Evolutionary conservation across 164 flowering plant genomes (phyloP), one percentile per base, ranked within the genome.

Genomic region (Magnolia changhungtana): DNA sequence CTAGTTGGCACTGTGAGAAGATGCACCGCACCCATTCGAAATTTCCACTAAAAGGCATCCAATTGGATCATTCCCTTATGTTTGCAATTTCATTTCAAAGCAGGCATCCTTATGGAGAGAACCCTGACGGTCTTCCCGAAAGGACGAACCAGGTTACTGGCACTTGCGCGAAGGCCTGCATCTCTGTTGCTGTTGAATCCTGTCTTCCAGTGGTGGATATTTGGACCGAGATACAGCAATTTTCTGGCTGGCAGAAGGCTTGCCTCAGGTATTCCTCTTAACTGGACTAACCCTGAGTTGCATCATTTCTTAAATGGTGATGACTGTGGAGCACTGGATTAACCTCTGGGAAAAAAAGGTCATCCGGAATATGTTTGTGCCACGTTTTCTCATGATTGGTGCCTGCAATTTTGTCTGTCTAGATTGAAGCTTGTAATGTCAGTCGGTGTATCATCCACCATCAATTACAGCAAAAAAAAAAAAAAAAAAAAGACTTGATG

Each of bases 121-220:
- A 90, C 71, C 82, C 83, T 8, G 14, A 68, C 0, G 92, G 92
- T 31, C 75, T 86, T 69, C 91, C 96, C 0, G 96, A 91, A 80
- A 90, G 98, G 82, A 89, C 93, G 18, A 91, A 91, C 72, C 89
- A 90, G 69, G 85, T 85, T 77, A 93, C 98, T 18, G 89, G 96
- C 50, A 78, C 81, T 51, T 91, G 88, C 74, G 92, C 98, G 5
- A 83, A 84, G 73, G 89, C 88, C 4, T 89, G 96, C 70, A 74
- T 87, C 71, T 81, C 75, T 7, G 91, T 87, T 68, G 95, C 90
- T 10, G 65, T 50, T 18, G 95, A 89, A 85, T 83, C 87, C 76
- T 87, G 88, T 19, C 24, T 82, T 23, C 81, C 89, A 0, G 89
- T 85, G 8, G 70, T 90, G 0, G 93, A 91, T 85, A 74, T 91